Evolutionary conservation across 371 early-diverging fungal genomes (phyloP).

Genomic region (Mortierella sp.): DNA sequence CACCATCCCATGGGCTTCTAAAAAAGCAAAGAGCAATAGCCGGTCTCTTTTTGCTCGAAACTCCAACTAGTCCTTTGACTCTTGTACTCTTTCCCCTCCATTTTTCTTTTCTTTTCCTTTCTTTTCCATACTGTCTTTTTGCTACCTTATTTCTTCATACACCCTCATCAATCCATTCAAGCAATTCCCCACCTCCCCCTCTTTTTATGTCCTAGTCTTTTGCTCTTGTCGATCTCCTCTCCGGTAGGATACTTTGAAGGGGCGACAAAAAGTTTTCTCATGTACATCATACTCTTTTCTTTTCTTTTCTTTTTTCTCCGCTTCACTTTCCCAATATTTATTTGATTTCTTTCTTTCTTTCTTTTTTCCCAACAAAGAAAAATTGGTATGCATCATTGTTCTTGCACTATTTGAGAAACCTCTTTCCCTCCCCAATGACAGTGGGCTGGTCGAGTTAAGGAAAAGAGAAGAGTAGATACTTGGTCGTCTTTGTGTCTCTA

Average conservation of each 20-base stretch:
- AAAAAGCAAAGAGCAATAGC: neutral
- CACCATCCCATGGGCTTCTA: slow-evolving; percentile 16
- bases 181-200: neutral
- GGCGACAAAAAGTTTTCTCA: too few species aligned
- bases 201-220: neutral
- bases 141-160: neutral
- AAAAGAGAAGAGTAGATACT: too few species aligned
- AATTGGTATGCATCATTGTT: too few species aligned
- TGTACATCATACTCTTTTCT: neutral
- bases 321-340: neutral
- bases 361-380: neutral
- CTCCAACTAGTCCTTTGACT: too few species aligned
- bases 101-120: neutral
- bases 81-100: neutral
- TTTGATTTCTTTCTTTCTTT: neutral
- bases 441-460: too few species aligned
- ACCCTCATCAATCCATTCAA: neutral
- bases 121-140: neutral
- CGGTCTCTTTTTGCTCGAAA: too few species aligned
- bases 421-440: too few species aligned
- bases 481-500: too few species aligned
- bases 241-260: too few species aligned
- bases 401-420: too few species aligned
- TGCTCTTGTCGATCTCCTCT: too few species aligned
- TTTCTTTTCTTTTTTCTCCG: neutral